Evolutionary conservation across 1,284 basidiomycete genomes (phyloP).

Genomic region (Cryptococcus sp.): DNA sequence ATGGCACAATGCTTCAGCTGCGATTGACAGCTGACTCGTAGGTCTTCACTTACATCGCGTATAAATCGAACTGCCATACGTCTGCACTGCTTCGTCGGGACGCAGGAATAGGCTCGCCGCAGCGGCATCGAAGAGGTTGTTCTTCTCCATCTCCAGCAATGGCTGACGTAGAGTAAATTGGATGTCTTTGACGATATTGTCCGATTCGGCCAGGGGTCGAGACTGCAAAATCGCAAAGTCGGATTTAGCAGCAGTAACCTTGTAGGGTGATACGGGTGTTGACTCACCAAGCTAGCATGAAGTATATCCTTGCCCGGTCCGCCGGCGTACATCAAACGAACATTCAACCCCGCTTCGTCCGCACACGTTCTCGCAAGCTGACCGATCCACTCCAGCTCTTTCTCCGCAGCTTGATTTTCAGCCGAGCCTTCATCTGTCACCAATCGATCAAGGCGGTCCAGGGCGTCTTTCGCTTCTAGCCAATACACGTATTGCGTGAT

Average conservation of each 20-base stretch:
- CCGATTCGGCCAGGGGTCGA: conserved; percentile 4
- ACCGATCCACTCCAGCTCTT: conserved; percentile 9
- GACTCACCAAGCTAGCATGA: conserved; percentile 11
- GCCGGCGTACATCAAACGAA: conserved; percentile 11
- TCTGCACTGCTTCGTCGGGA: conserved; percentile 1
- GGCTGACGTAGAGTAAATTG: conserved; percentile 4
- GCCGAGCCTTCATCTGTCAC: background rate
- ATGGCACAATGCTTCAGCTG: background rate
- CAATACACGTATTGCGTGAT: conserved; percentile 9
- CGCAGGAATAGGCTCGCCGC: conserved; percentile 5
- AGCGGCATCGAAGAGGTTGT: conserved; percentile 7
- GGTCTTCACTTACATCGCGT: conserved; percentile 2
- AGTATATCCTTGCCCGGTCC: conserved; percentile 11
- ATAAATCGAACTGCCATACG: background rate
- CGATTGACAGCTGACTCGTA: background rate
- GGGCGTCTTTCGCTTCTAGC: conserved; percentile 10
- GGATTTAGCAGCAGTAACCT: too few relatives aligned
- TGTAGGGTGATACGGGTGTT: too few relatives aligned
- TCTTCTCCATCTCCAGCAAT: conserved; percentile 4
- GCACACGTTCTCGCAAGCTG: conserved; percentile 2
- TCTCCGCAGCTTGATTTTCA: background rate
- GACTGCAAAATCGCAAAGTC: background rate
- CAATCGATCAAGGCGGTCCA: conserved; percentile 5
- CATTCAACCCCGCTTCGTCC: conserved; percentile 2
- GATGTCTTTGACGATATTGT: conserved; percentile 9